These are phyloP conservation scores for Cercophora scortea DNA, from an alignment of 495 filamentous ascomycete species.

Conservation along the genomic window DNA sequence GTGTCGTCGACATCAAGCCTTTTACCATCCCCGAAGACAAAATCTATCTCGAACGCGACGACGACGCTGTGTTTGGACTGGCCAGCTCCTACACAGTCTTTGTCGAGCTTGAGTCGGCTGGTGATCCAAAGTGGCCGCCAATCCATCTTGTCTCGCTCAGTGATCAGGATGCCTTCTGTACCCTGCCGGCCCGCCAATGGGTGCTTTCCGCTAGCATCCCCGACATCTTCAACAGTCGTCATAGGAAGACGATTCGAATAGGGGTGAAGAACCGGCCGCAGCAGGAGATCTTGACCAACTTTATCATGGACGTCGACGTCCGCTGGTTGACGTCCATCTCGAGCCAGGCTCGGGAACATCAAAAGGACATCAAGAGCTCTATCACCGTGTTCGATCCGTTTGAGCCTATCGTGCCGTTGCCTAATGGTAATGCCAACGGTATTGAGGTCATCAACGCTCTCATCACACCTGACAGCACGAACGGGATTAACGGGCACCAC, in stretches of 20 bases:
- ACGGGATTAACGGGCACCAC: slow-evolving; percentile 11
- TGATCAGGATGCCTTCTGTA: slow-evolving; percentile 15
- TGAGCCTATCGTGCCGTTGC: slow-evolving; percentile 18
- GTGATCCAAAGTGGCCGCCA: slow-evolving; percentile 42
- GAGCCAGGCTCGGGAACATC: slow-evolving; percentile 9
- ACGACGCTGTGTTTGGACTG: slow-evolving; percentile 32
- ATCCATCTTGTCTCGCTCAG: slow-evolving; percentile 26
- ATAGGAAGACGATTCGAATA: slow-evolving; percentile 28
- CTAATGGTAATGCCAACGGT: slow-evolving; percentile 16
- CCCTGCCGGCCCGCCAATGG: slow-evolving; percentile 27
- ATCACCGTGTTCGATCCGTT: slow-evolving; percentile 21
- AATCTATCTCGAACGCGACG: slow-evolving; percentile 36
- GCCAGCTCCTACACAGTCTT: slow-evolving; percentile 37
- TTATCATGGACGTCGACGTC: slow-evolving; percentile 39
- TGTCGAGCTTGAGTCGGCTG: slow-evolving; percentile 39
- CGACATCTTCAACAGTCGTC: slow-evolving; percentile 30
- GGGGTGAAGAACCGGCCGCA: slow-evolving; percentile 26
- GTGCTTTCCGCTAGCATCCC: slow-evolving; percentile 29
- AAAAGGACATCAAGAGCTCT: slow-evolving; percentile 21
- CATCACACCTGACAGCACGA: no score
- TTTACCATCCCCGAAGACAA: slow-evolving; percentile 41
- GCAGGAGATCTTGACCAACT: slow-evolving; percentile 23
- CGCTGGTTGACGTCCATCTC: slow-evolving; percentile 33
- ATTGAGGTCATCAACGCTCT: slow-evolving; percentile 17
- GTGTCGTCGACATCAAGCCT: slow-evolving; percentile 34